phyloP scores from a whole-genome alignment of 495 filamentous ascomycete species.

The Cercophora samala region DNA sequence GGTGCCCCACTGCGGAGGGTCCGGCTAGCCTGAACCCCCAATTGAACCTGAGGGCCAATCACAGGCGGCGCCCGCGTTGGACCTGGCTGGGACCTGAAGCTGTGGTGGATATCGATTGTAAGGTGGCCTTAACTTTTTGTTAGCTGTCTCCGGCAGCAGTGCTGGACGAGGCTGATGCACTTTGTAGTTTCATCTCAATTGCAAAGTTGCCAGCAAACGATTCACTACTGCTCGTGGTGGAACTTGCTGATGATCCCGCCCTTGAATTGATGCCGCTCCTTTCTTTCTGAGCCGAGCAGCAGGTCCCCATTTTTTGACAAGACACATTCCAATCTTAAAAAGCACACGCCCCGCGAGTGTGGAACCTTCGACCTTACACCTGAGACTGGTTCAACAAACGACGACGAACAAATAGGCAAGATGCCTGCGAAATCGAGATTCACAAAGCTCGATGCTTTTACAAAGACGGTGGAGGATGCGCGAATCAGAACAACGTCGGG shows the following conservation, averaged over 20 bases:
- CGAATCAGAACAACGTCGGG: slow-evolving; percentile 95
- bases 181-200: background rate
- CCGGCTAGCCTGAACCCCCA: background rate
- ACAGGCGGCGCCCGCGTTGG: background rate
- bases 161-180: background rate
- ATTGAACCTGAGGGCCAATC: background rate
- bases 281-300: background rate
- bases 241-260: slow-evolving; percentile 5
- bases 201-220: background rate
- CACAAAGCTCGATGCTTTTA: slow-evolving; percentile 94
- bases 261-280: slow-evolving; percentile 26
- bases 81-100: background rate
- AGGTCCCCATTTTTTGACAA: background rate
- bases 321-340: background rate
- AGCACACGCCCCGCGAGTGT: slow-evolving; percentile 10
- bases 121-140: slow-evolving; percentile 33
- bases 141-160: slow-evolving; percentile 9
- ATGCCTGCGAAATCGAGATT: slow-evolving; percentile 79
- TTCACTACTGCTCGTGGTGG: background rate
- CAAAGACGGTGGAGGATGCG: slow-evolving; percentile 98
- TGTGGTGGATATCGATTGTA: slow-evolving; percentile 16
- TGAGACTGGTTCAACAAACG: slow-evolving; percentile 8
- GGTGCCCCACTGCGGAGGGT: background rate
- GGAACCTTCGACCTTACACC: slow-evolving; percentile 4
- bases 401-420: slow-evolving; percentile 21